Conservation (phyloP, 2,329 filamentous ascomycete species). For the Macroventuria anomochaeta region DNA sequence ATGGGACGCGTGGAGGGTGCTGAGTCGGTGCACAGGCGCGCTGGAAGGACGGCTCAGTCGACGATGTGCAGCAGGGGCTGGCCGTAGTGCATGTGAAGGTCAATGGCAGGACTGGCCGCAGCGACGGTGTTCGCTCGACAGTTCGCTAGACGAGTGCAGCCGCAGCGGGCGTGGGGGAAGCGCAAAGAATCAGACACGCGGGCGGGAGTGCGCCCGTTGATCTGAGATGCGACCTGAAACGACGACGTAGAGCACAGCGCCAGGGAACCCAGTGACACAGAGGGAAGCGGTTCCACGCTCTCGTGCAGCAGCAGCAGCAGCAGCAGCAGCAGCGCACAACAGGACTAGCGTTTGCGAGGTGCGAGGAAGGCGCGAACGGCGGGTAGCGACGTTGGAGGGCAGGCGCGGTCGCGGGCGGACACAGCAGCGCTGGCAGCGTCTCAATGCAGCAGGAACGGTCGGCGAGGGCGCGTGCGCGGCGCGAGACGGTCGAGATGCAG, state of each 20-base stretch:
- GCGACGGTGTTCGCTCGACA: conserved; percentile 17
- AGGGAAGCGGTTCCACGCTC: conserved; percentile 4
- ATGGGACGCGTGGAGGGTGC: conserved; percentile 12
- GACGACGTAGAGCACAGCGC: conserved; percentile 29
- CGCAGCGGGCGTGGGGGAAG: conserved; percentile 27
- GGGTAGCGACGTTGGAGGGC: background rate
- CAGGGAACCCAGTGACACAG: conserved; percentile 19
- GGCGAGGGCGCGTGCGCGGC: conserved; percentile 6
- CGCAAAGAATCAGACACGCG: conserved; percentile 13
- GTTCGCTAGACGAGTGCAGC: conserved; percentile 16
- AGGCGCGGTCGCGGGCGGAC: conserved; percentile 1
- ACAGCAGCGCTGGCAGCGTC: conserved; percentile 5
- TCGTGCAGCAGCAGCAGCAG: conserved; percentile 16
- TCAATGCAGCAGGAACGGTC: conserved; percentile 7
- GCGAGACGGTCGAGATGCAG: background rate
- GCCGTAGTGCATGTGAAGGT: conserved; percentile 16
- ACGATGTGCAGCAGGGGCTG: conserved; percentile 8
- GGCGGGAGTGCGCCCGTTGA: conserved; percentile 29
- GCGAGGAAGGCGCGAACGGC: background rate
- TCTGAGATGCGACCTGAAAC: conserved; percentile 44
- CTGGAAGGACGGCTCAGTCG: background rate
- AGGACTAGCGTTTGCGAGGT: conserved; percentile 4
- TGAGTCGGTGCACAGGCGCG: conserved; percentile 8
- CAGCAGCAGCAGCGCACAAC: conserved; percentile 19
- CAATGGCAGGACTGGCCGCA: conserved; percentile 23